Evolutionary conservation across 2,329 filamentous ascomycete species (phyloP), one percentile per base, ranked within the genome.

Genomic region (Dothideomycetes sp.): DNA sequence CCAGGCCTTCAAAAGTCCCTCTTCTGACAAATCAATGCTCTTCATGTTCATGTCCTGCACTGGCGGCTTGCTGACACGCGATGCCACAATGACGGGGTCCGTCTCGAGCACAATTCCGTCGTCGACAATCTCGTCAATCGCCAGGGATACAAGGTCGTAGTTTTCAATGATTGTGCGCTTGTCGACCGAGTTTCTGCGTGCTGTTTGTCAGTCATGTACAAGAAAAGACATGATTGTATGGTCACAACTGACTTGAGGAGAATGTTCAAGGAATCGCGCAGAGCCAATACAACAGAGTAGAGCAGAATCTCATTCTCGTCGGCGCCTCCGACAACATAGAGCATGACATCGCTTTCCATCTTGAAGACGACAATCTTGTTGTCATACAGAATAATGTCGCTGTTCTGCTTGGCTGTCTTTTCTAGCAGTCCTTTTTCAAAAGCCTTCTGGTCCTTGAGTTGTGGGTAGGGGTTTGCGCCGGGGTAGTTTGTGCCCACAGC

Each of bases 81-180:
- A 87, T 34, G 89, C 82, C 51, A 98, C 84, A 55, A 94, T 84
- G 49, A 91, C 89, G 1, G 91, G 88, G 61, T 98, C 91, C 1
- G 89, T 96, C 69, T 98, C 91, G 47, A 98, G 78, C 53, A 98
- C 89, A 59, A 96, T 93, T 46, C 91, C 91, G 58, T 94, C 87
- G 64, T 94, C 87, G 40, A 93, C 78, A 47, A 93, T 89, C 64
- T 98, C 91, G 63, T 98, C 91, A 49, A 98, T 84, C 31, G 88
- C 85, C 40, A 98, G 77, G 11, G 87, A 84, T 47, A 95, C 84
- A 16, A 96, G 76, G 64, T 96, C 91, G 71, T 96, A 98, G 74
- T 96, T 96, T 67, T 98, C 91, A 57, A 96, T 82, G 51, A 96
- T 87, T 44, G 91, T 96, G 51, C 91, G 82, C 74, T 95, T 95